A percentile compares a stretch with the other conserved stretches of the same genome.
Evolutionary conservation across 2,329 filamentous ascomycete genomes (phyloP).

Genomic region (Apiospora aurea): DNA sequence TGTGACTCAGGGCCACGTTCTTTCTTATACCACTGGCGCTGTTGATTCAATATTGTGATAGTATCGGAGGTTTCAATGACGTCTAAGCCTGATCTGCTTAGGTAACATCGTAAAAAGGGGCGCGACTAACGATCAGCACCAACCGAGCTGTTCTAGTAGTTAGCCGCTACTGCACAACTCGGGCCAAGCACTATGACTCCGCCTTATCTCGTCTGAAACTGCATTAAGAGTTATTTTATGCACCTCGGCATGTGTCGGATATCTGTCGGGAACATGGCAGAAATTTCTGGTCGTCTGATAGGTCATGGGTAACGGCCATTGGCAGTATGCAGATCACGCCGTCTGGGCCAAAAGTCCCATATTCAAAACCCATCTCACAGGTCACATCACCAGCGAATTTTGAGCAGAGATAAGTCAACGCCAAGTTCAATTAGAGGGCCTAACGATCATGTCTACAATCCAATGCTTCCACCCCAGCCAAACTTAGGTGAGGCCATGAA

Average conservation of each 20-base stretch:
- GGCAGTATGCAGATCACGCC: not conserved
- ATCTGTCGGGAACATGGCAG: conserved; percentile 13
- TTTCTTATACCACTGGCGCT: not conserved
- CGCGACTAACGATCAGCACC: not conserved
- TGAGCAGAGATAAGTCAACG: conserved; percentile 4
- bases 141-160: not conserved
- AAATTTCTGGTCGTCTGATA: conserved; percentile 2
- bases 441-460: conserved; percentile 20
- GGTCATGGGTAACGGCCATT: not conserved
- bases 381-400: not conserved
- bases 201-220: conserved; percentile 14
- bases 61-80: not conserved
- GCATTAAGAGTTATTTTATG: not conserved
- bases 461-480: conserved; percentile 14
- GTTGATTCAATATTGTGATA: not conserved
- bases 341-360: not conserved
- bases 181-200: conserved; percentile 11
- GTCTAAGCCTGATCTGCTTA: not conserved
- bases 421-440: conserved; percentile 18
- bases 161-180: not conserved
- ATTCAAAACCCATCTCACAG: not conserved
- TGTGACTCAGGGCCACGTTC: no score
- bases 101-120: not conserved
- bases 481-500: conserved; percentile 29
- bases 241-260: conserved; percentile 13